Evolutionary conservation across 768 basidiomycete species (phyloP).

Genomic region (Lentinula raphanica): DNA sequence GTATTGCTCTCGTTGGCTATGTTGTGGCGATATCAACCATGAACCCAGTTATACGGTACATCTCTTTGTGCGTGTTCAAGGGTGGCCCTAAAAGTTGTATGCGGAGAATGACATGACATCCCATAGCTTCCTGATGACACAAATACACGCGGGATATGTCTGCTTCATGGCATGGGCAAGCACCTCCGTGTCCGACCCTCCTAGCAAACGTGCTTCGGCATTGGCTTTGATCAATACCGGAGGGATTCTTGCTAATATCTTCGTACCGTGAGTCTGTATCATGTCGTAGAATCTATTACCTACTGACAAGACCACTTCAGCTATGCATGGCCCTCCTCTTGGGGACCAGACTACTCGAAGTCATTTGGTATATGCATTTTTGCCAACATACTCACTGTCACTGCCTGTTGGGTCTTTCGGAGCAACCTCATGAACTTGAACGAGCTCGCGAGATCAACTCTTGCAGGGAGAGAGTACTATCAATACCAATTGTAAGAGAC

Average conservation of each 20-base stretch:
- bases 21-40: constrained; percentile 59
- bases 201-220: constrained; percentile 80
- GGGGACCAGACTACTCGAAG: constrained; percentile 66
- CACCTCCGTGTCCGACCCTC: constrained; percentile 49
- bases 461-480: not conserved
- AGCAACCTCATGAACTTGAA: constrained; percentile 38
- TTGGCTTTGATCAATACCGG: constrained; percentile 79
- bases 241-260: constrained; percentile 77
- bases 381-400: constrained; percentile 42
- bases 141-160: constrained; percentile 69
- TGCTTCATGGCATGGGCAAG: constrained; percentile 54
- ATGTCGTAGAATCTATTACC: not conserved
- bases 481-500: not conserved
- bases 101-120: not conserved
- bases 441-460: not conserved
- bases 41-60: constrained; percentile 57
- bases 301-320: not conserved
- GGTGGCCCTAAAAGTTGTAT: too few species aligned
- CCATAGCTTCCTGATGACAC: constrained; percentile 69
- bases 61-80: constrained; percentile 47
- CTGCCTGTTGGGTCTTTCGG: constrained; percentile 46
- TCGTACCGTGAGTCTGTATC: constrained; percentile 60
- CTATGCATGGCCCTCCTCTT: constrained; percentile 61
- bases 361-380: constrained; percentile 74
- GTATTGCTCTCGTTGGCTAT: constrained; percentile 64